A percentile compares a stretch with the other conserved stretches of the same genome.
phyloP scores from a whole-genome alignment of 2,329 filamentous ascomycete species.

The Botrytis galanthina region DNA sequence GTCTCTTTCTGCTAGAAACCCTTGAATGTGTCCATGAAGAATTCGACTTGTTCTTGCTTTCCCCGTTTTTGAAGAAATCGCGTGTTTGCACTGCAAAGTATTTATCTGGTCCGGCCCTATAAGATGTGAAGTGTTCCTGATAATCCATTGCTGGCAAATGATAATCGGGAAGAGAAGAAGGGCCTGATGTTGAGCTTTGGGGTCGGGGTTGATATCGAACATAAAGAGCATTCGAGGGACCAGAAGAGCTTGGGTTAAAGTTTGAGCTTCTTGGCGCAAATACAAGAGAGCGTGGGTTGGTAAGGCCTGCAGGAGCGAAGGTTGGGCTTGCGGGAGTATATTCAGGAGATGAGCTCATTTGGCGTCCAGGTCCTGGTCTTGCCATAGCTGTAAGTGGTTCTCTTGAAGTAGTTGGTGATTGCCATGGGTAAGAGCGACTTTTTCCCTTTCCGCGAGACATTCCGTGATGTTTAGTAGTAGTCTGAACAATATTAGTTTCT shows the following conservation, averaged over 20 bases:
- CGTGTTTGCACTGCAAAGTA: background rate
- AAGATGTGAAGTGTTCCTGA: background rate
- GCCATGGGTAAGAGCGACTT: background rate
- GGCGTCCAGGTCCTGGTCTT: background rate
- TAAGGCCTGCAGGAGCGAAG: background rate
- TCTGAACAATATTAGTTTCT: background rate
- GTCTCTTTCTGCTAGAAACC: background rate
- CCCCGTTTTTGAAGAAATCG: no score
- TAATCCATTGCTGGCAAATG: background rate
- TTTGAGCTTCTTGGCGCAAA: background rate
- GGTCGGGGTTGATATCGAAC: background rate
- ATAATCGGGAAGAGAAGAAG: background rate
- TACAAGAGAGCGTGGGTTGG: background rate
- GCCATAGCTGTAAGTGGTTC: background rate
- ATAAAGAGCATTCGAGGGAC: background rate
- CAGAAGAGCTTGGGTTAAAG: background rate
- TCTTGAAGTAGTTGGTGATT: background rate
- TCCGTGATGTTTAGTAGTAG: rapidly evolving
- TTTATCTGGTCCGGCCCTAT: rapidly evolving
- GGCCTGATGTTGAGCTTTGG: background rate
- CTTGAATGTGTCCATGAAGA: background rate
- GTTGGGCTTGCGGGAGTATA: background rate
- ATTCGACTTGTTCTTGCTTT: background rate
- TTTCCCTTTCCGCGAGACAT: background rate
- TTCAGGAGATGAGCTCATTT: background rate